phyloP scores from a whole-genome alignment of 139 green algal species.

The Coelastrella sp. region DNA sequence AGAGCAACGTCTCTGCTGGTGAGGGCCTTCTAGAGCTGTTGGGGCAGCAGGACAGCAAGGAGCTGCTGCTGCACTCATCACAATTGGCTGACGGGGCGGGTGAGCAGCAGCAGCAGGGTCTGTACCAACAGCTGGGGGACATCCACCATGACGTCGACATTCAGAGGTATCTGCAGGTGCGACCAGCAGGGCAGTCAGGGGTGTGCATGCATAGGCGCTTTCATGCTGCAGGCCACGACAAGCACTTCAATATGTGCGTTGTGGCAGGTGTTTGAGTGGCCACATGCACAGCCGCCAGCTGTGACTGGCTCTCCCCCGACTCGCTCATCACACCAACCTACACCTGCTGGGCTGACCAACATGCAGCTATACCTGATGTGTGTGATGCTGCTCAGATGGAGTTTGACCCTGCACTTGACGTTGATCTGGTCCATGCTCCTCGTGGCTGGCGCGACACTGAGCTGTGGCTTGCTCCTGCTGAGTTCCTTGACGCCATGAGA shows the following conservation, averaged over 20 bases:
- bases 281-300: no score
- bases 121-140: constrained; percentile 40
- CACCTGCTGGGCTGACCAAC: not conserved
- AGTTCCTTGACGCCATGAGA: constrained; percentile 45
- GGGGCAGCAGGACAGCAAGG: constrained; percentile 11
- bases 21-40: constrained; percentile 43
- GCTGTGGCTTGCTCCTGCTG: not conserved
- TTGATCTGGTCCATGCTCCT: constrained; percentile 47
- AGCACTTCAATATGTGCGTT: not conserved
- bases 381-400: constrained; percentile 33
- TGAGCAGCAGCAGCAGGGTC: not conserved
- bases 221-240: not conserved
- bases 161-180: constrained; percentile 43
- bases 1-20: not conserved
- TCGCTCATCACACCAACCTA: not conserved
- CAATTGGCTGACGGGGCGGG: not conserved
- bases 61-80: constrained; percentile 18
- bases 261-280: no score
- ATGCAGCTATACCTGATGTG: not conserved
- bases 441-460: constrained; percentile 7
- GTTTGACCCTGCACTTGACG: constrained; percentile 41
- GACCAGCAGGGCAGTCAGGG: not conserved
- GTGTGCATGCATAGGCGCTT: not conserved
- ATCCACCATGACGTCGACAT: constrained; percentile 38
- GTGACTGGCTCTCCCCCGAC: no score